These are phyloP conservation scores for Clavispora santaluciae DNA, from an alignment of 805 yeast species.

Conservation along the genomic window DNA sequence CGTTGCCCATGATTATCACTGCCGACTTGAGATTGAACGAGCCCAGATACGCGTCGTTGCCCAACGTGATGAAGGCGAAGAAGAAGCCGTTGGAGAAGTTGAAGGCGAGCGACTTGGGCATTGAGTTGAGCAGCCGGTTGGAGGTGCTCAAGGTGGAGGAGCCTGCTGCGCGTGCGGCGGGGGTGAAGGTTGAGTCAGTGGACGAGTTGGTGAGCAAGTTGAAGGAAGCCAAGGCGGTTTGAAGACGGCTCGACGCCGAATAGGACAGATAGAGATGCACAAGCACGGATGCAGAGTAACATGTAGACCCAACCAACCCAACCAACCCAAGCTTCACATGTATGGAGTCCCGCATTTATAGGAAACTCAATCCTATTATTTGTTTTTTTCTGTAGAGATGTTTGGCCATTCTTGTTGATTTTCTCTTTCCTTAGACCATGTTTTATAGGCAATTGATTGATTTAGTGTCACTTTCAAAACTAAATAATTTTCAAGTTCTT, in stretches of 20 bases:
- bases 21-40: conserved; percentile 91
- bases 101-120: conserved; percentile 61
- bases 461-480: too few species aligned
- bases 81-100: conserved; percentile 81
- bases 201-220: conserved; percentile 78
- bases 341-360: too few species aligned
- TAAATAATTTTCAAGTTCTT: too few species aligned
- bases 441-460: too few species aligned
- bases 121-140: conserved; percentile 58
- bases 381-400: too few species aligned
- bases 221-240: conserved; percentile 70
- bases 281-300: background rate
- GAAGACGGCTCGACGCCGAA: conserved; percentile 1
- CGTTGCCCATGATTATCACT: conserved; percentile 80
- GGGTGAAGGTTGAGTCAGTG: conserved; percentile 72
- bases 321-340: too few species aligned
- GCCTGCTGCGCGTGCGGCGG: conserved; percentile 79
- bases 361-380: too few species aligned
- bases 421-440: too few species aligned
- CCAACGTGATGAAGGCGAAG: conserved; percentile 97
- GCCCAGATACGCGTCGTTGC: conserved; percentile 94
- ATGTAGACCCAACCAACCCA: too few species aligned
- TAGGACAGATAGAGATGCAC: background rate
- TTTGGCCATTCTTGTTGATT: too few species aligned
- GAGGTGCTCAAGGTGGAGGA: conserved; percentile 73